A percentile compares a stretch with the other conserved stretches of the same genome.
These are phyloP conservation scores for Cercospora berteroae DNA, from an alignment of 2,329 filamentous ascomycete species.

Conservation along the genomic window DNA sequence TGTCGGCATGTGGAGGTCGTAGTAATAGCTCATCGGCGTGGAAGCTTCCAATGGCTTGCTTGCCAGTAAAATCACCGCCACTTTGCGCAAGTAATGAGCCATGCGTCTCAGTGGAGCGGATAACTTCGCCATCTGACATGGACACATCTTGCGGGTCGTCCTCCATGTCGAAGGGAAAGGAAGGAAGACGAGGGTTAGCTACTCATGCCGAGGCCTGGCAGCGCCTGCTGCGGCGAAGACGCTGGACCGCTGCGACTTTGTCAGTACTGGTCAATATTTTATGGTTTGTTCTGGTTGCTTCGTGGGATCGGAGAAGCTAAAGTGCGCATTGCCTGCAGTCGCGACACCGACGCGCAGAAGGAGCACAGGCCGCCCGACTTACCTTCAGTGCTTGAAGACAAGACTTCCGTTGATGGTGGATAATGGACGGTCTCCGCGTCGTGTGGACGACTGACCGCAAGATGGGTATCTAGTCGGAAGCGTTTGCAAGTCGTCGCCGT, in stretches of 20 bases:
- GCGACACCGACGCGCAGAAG: neutral
- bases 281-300: neutral
- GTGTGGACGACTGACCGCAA: too few species aligned
- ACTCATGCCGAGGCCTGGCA: neutral
- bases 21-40: slow-evolving; percentile 2
- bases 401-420: too few species aligned
- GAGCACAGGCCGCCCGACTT: neutral
- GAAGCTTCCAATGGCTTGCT: slow-evolving; percentile 13
- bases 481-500: neutral
- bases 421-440: too few species aligned
- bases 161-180: slow-evolving; percentile 8
- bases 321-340: neutral
- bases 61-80: slow-evolving; percentile 3
- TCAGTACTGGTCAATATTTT: neutral
- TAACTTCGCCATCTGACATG: slow-evolving; percentile 31
- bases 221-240: neutral
- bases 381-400: neutral
- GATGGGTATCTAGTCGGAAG: too few species aligned
- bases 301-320: neutral
- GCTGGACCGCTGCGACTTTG: neutral
- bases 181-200: neutral
- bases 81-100: slow-evolving; percentile 18
- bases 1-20: slow-evolving; percentile 10
- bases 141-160: slow-evolving; percentile 25
- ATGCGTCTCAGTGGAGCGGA: slow-evolving; percentile 19